These are phyloP conservation scores for Arthrocladium fulminans DNA, from an alignment of 2,329 filamentous ascomycete species.

Conservation along the genomic window DNA sequence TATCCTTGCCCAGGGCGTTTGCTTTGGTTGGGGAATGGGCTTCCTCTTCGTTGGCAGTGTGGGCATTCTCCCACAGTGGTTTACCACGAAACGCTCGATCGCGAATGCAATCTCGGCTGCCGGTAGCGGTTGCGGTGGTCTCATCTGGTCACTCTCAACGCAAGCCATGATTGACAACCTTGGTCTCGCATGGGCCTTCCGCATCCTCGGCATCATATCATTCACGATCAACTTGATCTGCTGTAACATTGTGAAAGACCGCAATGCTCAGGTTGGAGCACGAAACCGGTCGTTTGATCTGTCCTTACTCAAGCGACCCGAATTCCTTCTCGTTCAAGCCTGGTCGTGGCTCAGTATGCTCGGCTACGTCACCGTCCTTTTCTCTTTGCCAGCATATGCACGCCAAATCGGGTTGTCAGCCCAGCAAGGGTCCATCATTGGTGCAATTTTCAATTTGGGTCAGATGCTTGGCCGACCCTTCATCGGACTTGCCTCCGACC, in stretches of 20 bases:
- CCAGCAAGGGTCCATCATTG: conserved; percentile 53
- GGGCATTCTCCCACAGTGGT: conserved; percentile 54
- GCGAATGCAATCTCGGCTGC: conserved; percentile 53
- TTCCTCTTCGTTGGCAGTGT: conserved; percentile 53
- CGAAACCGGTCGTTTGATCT: conserved; percentile 46
- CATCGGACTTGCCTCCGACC: conserved; percentile 55
- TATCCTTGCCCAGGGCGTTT: conserved; percentile 52
- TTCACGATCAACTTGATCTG: conserved; percentile 43
- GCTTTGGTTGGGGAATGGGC: conserved; percentile 55
- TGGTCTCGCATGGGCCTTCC: conserved; percentile 52
- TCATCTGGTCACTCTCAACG: conserved; percentile 50
- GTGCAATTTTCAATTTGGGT: conserved; percentile 55
- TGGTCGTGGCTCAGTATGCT: conserved; percentile 56
- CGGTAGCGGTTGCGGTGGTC: conserved; percentile 51
- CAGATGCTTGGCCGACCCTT: conserved; percentile 49
- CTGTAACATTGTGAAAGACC: conserved; percentile 47
- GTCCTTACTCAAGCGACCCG: conserved; percentile 42
- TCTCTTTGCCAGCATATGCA: conserved; percentile 56
- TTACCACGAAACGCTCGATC: conserved; percentile 47
- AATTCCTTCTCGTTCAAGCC: conserved; percentile 49
- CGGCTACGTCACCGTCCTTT: conserved; percentile 57
- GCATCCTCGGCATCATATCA: conserved; percentile 49
- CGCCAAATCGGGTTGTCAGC: conserved; percentile 49
- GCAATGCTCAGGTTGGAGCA: conserved; percentile 48
- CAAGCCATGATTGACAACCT: conserved; percentile 50